Evolutionary conservation across 1,284 basidiomycete genomes (phyloP).

Genomic region (Leucoagaricus sp.): DNA sequence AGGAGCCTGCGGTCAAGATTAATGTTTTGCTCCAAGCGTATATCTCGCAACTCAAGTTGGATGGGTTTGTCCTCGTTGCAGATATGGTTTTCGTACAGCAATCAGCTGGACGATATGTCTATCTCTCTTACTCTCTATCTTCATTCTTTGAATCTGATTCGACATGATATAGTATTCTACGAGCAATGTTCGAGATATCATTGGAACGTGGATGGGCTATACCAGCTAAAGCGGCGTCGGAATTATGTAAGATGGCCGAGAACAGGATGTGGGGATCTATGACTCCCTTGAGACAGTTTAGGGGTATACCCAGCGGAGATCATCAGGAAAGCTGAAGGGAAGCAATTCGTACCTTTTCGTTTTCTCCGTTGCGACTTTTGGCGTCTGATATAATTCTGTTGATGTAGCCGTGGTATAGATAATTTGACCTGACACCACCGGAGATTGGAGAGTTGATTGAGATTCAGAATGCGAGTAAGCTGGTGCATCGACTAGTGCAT

Average conservation of each 20-base stretch:
- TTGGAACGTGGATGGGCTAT: slow-evolving; percentile 98
- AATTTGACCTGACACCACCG: slow-evolving; percentile 74
- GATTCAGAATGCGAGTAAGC: slow-evolving; percentile 87
- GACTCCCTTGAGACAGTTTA: slow-evolving; percentile 97
- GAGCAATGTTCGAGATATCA: slow-evolving; percentile 98
- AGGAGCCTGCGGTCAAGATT: slow-evolving; percentile 97
- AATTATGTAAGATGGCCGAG: slow-evolving; percentile 98
- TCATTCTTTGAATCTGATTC: slow-evolving; percentile 12
- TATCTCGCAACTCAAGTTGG: slow-evolving; percentile 93
- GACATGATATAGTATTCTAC: slow-evolving; percentile 43
- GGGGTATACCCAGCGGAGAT: slow-evolving; percentile 87
- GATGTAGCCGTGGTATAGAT: slow-evolving; percentile 90
- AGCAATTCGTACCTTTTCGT: slow-evolving; percentile 80
- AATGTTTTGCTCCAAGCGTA: slow-evolving; percentile 96
- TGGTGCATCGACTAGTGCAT: slow-evolving; percentile 95
- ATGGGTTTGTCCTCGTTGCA: slow-evolving; percentile 94
- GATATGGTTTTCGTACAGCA: slow-evolving; percentile 99
- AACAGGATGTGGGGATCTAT: slow-evolving; percentile 96
- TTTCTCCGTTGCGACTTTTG: slow-evolving; percentile 9
- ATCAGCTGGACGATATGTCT: slow-evolving; percentile 52
- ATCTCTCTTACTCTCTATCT: slow-evolving; percentile 50
- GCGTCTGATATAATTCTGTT: slow-evolving; percentile 6
- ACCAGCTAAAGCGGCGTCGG: slow-evolving; percentile 86
- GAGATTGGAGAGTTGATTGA: slow-evolving; percentile 86
- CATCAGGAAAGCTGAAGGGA: slow-evolving; percentile 91